Percentiles rank a stretch among this genome's conserved stretches.
Conservation (phyloP, 2,329 filamentous ascomycete species). For the Phialemoniopsis sp. region DNA sequence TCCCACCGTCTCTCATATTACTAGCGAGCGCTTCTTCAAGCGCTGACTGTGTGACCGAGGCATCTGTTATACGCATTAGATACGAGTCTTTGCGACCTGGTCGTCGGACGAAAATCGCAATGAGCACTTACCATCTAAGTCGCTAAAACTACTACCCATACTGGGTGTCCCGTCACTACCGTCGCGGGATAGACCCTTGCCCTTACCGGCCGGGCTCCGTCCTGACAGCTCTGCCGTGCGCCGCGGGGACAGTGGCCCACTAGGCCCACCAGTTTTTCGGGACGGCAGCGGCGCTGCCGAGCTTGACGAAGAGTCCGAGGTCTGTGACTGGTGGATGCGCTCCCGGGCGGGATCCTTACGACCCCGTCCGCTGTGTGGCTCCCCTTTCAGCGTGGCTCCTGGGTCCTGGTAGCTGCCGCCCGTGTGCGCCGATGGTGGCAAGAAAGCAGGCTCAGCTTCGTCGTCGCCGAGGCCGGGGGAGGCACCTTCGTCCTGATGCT, state of each 20-base stretch:
- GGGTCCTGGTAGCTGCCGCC: slow-evolving; percentile 36
- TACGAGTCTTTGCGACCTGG: background rate
- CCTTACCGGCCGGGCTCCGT: slow-evolving; percentile 44
- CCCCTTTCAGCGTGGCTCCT: slow-evolving; percentile 47
- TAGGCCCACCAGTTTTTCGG: slow-evolving; percentile 15
- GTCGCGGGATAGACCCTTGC: slow-evolving; percentile 49
- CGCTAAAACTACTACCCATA: slow-evolving; percentile 83
- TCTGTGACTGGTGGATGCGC: slow-evolving; percentile 43
- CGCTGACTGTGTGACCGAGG: slow-evolving; percentile 14
- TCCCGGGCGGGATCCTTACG: slow-evolving; percentile 21
- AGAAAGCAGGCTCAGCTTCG: slow-evolving; percentile 52
- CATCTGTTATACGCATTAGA: slow-evolving; percentile 5
- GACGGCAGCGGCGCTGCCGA: slow-evolving; percentile 32
- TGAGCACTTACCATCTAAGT: slow-evolving; percentile 62
- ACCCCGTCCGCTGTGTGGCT: slow-evolving; percentile 29
- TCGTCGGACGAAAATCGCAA: background rate
- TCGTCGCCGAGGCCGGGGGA: slow-evolving; percentile 48
- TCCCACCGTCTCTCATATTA: slow-evolving; percentile 8
- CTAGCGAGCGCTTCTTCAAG: slow-evolving; percentile 13
- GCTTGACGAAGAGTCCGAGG: slow-evolving; percentile 59
- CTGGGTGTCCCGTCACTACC: slow-evolving; percentile 69
- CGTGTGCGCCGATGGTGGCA: slow-evolving; percentile 29
- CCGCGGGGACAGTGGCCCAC: slow-evolving; percentile 52
- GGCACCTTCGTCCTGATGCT: slow-evolving; percentile 9
- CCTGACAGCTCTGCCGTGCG: slow-evolving; percentile 55